phyloP scores from a whole-genome alignment of 129 eudicot genomes.

The Saposhnikovia divaricata region DNA sequence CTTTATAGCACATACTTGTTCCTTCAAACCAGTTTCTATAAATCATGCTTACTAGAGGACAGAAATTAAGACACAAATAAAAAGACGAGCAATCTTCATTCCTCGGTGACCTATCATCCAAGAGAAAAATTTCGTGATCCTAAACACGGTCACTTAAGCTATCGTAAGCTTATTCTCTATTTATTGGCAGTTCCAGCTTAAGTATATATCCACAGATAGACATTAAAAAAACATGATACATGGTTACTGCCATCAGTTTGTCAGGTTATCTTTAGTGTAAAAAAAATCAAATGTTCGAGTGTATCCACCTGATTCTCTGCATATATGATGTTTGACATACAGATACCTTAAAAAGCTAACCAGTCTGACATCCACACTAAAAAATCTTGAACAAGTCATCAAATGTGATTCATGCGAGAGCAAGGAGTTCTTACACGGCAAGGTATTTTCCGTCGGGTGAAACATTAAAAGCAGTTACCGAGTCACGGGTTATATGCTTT shows the following conservation, averaged over 20 bases:
- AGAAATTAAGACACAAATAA: background rate
- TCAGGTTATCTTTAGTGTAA: background rate
- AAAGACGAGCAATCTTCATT: background rate
- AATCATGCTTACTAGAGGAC: background rate
- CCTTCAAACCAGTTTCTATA: background rate
- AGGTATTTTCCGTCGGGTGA: conserved; percentile 69
- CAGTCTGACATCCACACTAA: background rate
- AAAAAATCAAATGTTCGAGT: no score
- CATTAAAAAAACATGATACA: background rate
- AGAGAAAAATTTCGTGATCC: background rate
- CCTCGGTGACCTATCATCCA: background rate
- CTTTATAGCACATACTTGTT: background rate
- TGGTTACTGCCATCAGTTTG: background rate
- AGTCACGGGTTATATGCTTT: conserved; percentile 43
- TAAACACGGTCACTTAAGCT: background rate
- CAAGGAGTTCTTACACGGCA: conserved; percentile 50
- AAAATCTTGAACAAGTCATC: background rate
- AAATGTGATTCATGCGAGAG: background rate
- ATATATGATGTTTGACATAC: background rate
- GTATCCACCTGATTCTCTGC: background rate
- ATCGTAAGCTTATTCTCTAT: background rate
- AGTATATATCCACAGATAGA: background rate
- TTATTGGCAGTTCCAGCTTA: background rate
- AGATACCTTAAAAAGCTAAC: background rate
- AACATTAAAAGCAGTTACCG: conserved; percentile 62